phyloP scores from a whole-genome alignment of 805 yeast species.

The Candida nitratophila region DNA sequence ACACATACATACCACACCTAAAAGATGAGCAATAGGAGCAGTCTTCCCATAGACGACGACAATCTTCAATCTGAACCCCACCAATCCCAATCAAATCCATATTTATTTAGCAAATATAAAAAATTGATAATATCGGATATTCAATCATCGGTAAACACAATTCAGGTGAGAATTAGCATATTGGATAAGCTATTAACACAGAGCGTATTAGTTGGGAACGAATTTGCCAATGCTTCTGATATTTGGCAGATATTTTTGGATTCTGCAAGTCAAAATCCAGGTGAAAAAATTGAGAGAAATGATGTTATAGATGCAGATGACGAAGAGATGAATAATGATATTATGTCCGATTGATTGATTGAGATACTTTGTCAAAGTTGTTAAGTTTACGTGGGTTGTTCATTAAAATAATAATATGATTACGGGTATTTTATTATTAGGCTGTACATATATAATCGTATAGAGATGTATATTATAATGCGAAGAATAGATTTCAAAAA shows the following conservation, averaged over 20 bases:
- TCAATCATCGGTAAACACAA: neutral
- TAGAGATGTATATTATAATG: neutral
- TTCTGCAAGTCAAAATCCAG: neutral
- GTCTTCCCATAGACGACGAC: no score
- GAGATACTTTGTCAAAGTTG: no score
- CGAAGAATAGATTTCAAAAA: neutral
- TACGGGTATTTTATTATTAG: no score
- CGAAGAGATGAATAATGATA: neutral
- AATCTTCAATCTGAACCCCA: neutral
- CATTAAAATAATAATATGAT: no score
- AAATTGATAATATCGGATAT: neutral
- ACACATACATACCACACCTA: no score
- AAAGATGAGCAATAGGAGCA: no score
- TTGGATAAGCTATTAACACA: neutral
- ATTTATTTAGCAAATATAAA: neutral
- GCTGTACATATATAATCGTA: no score
- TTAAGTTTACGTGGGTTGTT: no score
- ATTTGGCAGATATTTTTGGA: slow-evolving; percentile 1
- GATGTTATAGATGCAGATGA: neutral
- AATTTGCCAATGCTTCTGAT: neutral
- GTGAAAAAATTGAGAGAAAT: neutral
- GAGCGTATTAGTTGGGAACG: neutral
- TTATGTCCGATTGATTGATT: no score
- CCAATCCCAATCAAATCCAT: neutral
- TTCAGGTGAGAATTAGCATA: neutral